Conservation (phyloP, 2,329 filamentous ascomycete genomes). For the Colletotrichum aenigma region DNA sequence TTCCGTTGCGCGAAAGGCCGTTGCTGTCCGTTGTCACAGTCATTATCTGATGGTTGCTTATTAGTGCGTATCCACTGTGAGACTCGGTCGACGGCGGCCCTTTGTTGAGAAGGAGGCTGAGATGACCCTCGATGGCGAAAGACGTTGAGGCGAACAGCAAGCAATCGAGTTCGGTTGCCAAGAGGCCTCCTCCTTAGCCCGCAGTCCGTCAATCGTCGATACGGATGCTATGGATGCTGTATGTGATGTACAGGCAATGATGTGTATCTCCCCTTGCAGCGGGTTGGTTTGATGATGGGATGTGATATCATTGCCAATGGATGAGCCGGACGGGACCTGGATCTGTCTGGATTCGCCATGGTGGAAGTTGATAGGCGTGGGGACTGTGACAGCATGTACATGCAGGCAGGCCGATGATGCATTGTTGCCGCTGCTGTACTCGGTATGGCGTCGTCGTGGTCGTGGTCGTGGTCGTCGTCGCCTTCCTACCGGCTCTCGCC, state of each 20-base stretch:
- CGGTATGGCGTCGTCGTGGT: background rate
- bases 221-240: background rate
- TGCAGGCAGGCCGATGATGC: background rate
- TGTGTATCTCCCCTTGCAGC: background rate
- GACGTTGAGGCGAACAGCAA: background rate
- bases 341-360: background rate
- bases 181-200: slow-evolving; percentile 2
- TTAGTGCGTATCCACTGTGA: background rate
- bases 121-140: background rate
- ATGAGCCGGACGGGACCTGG: background rate
- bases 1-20: background rate
- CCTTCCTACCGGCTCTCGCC: background rate
- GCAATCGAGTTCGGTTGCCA: background rate
- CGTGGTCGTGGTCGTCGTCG: background rate
- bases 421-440: background rate
- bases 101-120: background rate
- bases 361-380: background rate
- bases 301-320: slow-evolving; percentile 10
- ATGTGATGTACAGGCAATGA: background rate
- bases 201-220: background rate
- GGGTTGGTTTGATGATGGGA: background rate
- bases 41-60: background rate
- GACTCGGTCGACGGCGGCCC: background rate
- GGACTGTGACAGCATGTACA: background rate
- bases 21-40: background rate